Evolutionary conservation across 768 basidiomycete genomes (phyloP).

Genomic region (Trametes cingulata): DNA sequence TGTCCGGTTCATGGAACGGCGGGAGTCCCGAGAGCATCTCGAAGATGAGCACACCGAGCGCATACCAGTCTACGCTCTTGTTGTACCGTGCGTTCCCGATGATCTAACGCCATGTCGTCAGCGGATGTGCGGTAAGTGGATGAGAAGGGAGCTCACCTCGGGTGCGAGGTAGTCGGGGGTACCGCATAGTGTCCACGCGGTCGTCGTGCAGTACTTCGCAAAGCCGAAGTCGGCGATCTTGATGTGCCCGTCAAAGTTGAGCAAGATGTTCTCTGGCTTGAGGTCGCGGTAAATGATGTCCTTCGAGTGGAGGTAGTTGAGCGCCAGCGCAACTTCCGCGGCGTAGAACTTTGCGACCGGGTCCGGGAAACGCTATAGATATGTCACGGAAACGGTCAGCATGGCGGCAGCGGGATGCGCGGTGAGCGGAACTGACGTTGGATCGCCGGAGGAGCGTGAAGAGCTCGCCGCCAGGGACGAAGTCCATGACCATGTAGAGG

Average conservation of each 20-base stretch:
- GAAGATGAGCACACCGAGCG: constrained; percentile 93
- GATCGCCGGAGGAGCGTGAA: constrained; percentile 92
- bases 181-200: constrained; percentile 95
- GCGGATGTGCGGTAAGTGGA: background rate
- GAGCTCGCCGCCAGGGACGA: constrained; percentile 94
- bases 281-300: constrained; percentile 97
- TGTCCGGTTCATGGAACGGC: constrained; percentile 89
- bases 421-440: constrained; percentile 62
- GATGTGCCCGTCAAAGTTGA: constrained; percentile 94
- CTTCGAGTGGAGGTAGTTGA: constrained; percentile 83
- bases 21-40: constrained; percentile 98
- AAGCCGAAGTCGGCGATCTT: constrained; percentile 98
- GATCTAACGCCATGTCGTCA: constrained; percentile 45
- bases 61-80: constrained; percentile 98
- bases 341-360: constrained; percentile 98
- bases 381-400: constrained; percentile 19
- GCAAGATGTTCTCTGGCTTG: constrained; percentile 95
- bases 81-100: constrained; percentile 86
- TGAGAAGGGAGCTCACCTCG: constrained; percentile 52
- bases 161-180: constrained; percentile 98
- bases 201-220: constrained; percentile 83
- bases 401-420: background rate
- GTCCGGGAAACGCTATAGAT: constrained; percentile 80
- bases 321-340: constrained; percentile 90
- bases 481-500: constrained; percentile 98